Percentiles rank a stretch among this genome's conserved stretches.
Conservation (phyloP, 345 rosid genomes). For the Orychophragmus violaceus region DNA sequence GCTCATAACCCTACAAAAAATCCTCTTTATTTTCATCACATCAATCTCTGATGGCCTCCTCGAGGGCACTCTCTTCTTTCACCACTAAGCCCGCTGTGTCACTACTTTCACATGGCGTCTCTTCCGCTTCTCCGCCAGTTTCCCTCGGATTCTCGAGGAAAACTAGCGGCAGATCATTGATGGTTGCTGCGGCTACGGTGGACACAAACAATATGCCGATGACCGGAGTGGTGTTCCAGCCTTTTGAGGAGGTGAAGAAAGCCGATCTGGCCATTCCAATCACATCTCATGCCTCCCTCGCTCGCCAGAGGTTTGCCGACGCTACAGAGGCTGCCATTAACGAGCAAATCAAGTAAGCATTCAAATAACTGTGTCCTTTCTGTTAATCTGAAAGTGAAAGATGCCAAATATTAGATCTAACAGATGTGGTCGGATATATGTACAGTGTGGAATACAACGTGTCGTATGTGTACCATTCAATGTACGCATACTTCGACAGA, state of each 20-base stretch:
- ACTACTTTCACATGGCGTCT: slow-evolving; percentile 11
- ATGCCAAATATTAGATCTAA: slow-evolving; percentile 1
- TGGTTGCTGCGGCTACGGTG: slow-evolving; percentile 30
- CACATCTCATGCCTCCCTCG: slow-evolving; percentile 46
- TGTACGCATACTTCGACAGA: slow-evolving; percentile 83
- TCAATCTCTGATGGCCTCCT: slow-evolving; percentile 18
- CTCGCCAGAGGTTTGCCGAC: slow-evolving; percentile 53
- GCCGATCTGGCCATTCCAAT: slow-evolving; percentile 48
- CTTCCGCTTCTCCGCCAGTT: slow-evolving; percentile 3
- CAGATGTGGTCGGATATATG: not conserved
- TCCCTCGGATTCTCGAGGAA: slow-evolving; percentile 3
- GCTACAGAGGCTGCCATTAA: slow-evolving; percentile 57
- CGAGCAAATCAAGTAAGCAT: slow-evolving; percentile 80
- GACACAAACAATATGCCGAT: slow-evolving; percentile 30
- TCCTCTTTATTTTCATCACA: too few species aligned
- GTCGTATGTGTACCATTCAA: slow-evolving; percentile 73
- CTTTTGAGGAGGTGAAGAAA: slow-evolving; percentile 75
- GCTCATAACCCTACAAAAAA: too few species aligned
- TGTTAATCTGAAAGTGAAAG: too few species aligned
- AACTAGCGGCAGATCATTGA: slow-evolving; percentile 1
- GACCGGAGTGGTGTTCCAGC: slow-evolving; percentile 63
- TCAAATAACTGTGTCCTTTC: not conserved
- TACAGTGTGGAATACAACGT: slow-evolving; percentile 87
- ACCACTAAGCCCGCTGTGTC: not conserved
- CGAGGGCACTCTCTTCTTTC: slow-evolving; percentile 15